Base-by-base conservation (phyloP, 768 basidiomycete genomes). In the Amanita phalloides region DNA sequence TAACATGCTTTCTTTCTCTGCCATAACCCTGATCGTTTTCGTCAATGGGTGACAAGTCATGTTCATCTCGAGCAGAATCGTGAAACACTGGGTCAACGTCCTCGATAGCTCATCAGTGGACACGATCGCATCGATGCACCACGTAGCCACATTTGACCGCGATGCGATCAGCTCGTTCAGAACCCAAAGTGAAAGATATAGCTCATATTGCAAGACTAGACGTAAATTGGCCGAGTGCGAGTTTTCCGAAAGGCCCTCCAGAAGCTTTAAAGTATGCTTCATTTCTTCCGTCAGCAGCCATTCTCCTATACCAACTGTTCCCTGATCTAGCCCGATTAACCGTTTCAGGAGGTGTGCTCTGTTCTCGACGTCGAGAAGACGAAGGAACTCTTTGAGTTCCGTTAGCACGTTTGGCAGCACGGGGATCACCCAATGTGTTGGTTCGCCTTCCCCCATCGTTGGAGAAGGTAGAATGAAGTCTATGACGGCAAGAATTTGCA, bases 211-310 rank as follows among this genome's bases (percentile, higher is more conserved):
- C 30, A 70, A 58, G 53, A 79, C 56, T 1, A 63, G 55, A 9
- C 64, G 67, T 44, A 70, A 65, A 6, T 74, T 66, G 30, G 64
- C 65, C 4, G 63, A 56, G 43, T 61, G 53, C 7, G 54, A 39
- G 32, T 57, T 55, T 11, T 66, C 62, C 11, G 60, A 60, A 42
- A 80, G 61, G 1, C 57, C 55, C 46, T 69, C 67, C 20, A 80
- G 64, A 20, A 65, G 60, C 10, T 62, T 62, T 6, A 64, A 64
- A 42, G 84, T 64, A n/a, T 71, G 65, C 60, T 77, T 79, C 53
- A 84, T 58, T 54, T 86, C 83, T 55, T 84, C 78, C n/a, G 66
- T 58, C 7, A 90, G 57, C 23, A 90, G 58, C 85, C 86, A 90
- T 54, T 85, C 82, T 14, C 78, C 82, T 2, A 85, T 64, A 3